phyloP scores from a whole-genome alignment of 164 flowering plant genomes.

The Vitis riparia region DNA sequence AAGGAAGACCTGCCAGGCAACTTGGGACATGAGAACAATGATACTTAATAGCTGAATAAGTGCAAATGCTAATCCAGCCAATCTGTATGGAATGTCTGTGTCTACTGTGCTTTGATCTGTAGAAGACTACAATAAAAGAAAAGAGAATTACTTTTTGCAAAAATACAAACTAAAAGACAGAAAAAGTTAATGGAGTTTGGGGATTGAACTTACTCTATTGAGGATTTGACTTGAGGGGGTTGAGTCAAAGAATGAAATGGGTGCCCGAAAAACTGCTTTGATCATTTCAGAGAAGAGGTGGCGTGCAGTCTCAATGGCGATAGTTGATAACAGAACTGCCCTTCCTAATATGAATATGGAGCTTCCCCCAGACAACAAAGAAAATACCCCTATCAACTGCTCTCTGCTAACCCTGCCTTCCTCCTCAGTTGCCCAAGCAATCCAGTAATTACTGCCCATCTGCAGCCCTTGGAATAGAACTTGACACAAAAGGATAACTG shows the following conservation, averaged over 20 bases:
- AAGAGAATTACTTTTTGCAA: conserved; percentile 1
- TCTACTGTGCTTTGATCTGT: conserved; percentile 84
- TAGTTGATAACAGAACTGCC: conserved; percentile 67
- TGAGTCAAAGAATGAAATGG: conserved; percentile 76
- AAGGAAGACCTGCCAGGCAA: conserved; percentile 70
- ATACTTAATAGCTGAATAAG: conserved; percentile 73
- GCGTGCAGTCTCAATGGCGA: conserved; percentile 72
- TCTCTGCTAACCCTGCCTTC: conserved; percentile 39
- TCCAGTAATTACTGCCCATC: conserved; percentile 88
- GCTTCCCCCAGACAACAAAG: conserved; percentile 70
- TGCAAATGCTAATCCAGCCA: conserved; percentile 80
- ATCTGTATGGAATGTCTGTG: conserved; percentile 81
- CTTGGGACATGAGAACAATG: conserved; percentile 66
- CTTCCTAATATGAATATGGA: conserved; percentile 76
- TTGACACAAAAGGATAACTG: conserved; percentile 72
- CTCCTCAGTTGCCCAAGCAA: conserved; percentile 81
- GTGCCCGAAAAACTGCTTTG: conserved; percentile 66
- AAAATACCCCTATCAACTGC: conserved; percentile 51
- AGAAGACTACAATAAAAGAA: conserved; percentile 49
- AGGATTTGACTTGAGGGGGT: conserved; percentile 83
- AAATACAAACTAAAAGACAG: neutral
- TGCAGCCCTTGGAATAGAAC: conserved; percentile 74
- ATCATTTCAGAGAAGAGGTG: conserved; percentile 65
- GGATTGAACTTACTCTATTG: conserved; percentile 56
- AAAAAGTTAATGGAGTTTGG: neutral